Evolutionary conservation across 2,329 filamentous ascomycete genomes (phyloP), one percentile per base, ranked within the genome.

Genomic region (Neopestalotiopsis clavispora): DNA sequence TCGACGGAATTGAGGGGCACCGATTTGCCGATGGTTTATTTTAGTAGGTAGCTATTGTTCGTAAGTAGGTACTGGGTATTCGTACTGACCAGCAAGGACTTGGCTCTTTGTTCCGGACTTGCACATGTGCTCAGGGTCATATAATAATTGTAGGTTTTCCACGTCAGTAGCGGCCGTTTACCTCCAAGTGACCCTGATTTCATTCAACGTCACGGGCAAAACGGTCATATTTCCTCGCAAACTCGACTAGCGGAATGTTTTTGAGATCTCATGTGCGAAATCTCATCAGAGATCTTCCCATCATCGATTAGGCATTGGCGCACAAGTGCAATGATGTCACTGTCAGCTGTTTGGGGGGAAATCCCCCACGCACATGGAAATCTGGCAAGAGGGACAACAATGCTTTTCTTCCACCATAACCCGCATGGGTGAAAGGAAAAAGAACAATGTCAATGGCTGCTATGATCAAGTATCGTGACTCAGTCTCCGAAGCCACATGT

Each of bases 241-340:
- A 56, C 49, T 14, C 49, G 49, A n/a, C 20, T 7, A n/a, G 20
- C 49, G 17, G 49, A n/a, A 13, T 10, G 49, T 56, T 56, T 17
- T 7, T 17, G 49, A n/a, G 49, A 7, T 23, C 20, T 56, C 49
- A 56, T 56, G 49, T 17, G 9, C 13, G 20, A 28, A 28, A 28
- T 28, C 23, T 28, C 49, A 56, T 56, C 17, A 14, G 17, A 56
- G 20, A 20, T 17, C 20, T 23, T 56, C 23, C 23, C 23, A 34
- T 59, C 57, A 17, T 62, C 28, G 30, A 62, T 23, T 34, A 20
- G n/a, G 32, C 30, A n/a, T 23, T 62, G 59, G 59, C 28, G 9
- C 32, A 13, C 59, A 42, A 34, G 59, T 23, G 59, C 28, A 17
- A 62, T 62, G 59, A 62, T 62, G 59, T 62, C 59, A 62, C 59